Percentiles rank a stretch among this genome's conserved stretches.
phyloP scores from a whole-genome alignment of 306 rosid genomes.

The Quercus engelmannii region DNA sequence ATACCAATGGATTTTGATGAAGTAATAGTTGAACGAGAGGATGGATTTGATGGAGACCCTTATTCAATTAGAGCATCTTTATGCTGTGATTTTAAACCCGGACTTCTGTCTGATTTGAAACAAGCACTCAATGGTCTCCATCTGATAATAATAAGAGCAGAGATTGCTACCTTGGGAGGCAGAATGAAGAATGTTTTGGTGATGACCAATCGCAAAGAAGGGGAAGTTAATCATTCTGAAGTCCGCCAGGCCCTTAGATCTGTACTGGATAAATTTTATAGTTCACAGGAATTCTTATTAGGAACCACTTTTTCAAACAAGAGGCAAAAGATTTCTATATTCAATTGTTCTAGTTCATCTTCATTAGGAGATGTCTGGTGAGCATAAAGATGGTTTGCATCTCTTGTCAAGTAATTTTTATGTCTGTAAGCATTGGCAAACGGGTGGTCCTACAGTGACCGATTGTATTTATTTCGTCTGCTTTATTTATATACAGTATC shows the following conservation, averaged over 20 bases:
- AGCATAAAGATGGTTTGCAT: conserved; percentile 1
- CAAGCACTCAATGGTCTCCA: conserved; percentile 55
- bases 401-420: neutral
- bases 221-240: conserved; percentile 32
- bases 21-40: conserved; percentile 60
- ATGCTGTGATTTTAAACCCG: conserved; percentile 65
- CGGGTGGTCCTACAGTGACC: neutral
- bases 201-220: conserved; percentile 46
- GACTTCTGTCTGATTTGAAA: conserved; percentile 56
- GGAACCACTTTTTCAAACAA: conserved; percentile 33
- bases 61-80: conserved; percentile 56
- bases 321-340: conserved; percentile 44
- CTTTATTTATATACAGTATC: conserved; percentile 11
- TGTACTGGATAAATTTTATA: conserved; percentile 53
- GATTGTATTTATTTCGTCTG: neutral
- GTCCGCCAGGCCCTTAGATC: conserved; percentile 51
- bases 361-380: conserved; percentile 39
- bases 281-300: conserved; percentile 42
- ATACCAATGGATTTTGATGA: conserved; percentile 63
- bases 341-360: conserved; percentile 35
- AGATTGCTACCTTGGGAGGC: conserved; percentile 54
- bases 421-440: conserved; percentile 4
- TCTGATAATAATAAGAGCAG: conserved; percentile 52
- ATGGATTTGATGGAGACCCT: conserved; percentile 45
- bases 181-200: conserved; percentile 72